These are phyloP conservation scores for Pythium rhizo-oryzae DNA, from an alignment of 352 stramenopile genomes.

Conservation along the genomic window DNA sequence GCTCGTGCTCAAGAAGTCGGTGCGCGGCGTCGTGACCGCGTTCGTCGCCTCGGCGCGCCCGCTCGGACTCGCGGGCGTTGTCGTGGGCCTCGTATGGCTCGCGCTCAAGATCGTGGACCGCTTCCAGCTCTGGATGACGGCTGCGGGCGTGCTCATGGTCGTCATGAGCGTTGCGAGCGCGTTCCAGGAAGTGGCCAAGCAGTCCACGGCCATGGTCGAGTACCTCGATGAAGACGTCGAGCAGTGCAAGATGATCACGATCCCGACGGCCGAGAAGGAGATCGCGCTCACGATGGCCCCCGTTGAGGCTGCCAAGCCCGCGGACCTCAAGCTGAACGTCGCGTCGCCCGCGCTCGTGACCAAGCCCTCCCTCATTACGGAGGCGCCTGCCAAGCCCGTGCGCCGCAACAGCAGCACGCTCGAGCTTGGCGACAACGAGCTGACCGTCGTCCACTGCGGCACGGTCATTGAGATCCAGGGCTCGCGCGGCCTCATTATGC, in stretches of 20 bases:
- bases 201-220: constrained; percentile 58
- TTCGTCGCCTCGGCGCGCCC: constrained; percentile 36
- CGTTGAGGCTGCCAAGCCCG: constrained; percentile 7
- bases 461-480: constrained; percentile 82
- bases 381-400: constrained; percentile 14
- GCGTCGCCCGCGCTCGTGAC: constrained; percentile 42
- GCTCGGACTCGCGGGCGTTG: constrained; percentile 31
- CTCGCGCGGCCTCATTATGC: constrained; percentile 76
- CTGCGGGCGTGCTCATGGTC: constrained; percentile 61
- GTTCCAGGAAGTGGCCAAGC: constrained; percentile 59
- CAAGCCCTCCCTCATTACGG: constrained; percentile 17
- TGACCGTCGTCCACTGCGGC: constrained; percentile 74
- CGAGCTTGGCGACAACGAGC: constrained; percentile 52
- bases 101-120: constrained; percentile 48
- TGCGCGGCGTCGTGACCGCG: constrained; percentile 28
- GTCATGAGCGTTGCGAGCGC: constrained; percentile 60
- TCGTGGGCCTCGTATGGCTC: constrained; percentile 50
- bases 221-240: constrained; percentile 63
- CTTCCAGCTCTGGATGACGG: constrained; percentile 74
- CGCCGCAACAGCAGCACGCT: constrained; percentile 32
- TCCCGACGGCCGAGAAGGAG: constrained; percentile 34
- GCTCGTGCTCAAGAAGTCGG: constrained; percentile 28
- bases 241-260: constrained; percentile 56
- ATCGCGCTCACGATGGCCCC: constrained; percentile 38
- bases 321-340: constrained; percentile 45